Conservation (phyloP, 2,329 filamentous ascomycete species). For the Penicillium occitanis region DNA sequence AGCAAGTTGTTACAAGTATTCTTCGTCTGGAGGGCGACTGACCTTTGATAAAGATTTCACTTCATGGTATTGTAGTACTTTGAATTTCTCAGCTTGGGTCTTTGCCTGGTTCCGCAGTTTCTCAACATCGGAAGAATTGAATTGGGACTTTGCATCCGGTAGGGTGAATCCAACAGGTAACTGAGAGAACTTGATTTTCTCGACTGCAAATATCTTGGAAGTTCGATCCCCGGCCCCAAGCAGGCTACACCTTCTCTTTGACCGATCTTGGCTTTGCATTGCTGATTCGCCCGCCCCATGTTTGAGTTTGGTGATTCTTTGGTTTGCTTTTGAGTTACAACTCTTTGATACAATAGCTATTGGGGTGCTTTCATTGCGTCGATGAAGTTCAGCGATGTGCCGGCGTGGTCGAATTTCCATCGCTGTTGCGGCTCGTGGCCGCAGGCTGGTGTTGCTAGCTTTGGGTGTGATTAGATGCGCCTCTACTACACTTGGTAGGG, state of each 20-base stretch:
- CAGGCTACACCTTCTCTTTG: conserved; percentile 21
- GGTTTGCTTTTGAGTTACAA: neutral
- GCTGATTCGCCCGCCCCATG: conserved; percentile 17
- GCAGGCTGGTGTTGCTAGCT: neutral
- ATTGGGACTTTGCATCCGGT: conserved; percentile 23
- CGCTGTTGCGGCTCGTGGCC: conserved; percentile 15
- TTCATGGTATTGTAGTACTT: conserved; percentile 29
- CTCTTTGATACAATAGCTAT: neutral
- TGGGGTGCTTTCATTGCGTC: conserved; percentile 20
- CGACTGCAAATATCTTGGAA: conserved; percentile 18
- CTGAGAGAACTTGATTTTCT: conserved; percentile 8
- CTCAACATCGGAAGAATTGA: conserved; percentile 26
- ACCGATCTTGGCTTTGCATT: conserved; percentile 21
- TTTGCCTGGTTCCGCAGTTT: conserved; percentile 28
- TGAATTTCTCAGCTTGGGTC: conserved; percentile 28
- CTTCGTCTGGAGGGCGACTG: conserved; percentile 10
- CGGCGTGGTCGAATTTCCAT: conserved; percentile 16
- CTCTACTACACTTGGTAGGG: neutral
- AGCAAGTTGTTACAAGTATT: neutral
- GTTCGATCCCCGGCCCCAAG: conserved; percentile 10
- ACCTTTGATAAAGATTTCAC: conserved; percentile 30
- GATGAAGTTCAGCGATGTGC: conserved; percentile 13
- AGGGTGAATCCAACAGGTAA: conserved; percentile 27
- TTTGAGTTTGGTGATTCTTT: conserved; percentile 9
- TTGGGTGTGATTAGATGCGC: conserved; percentile 1